Conservation (phyloP, 306 rosid species). For the Casuarina glauca region DNA sequence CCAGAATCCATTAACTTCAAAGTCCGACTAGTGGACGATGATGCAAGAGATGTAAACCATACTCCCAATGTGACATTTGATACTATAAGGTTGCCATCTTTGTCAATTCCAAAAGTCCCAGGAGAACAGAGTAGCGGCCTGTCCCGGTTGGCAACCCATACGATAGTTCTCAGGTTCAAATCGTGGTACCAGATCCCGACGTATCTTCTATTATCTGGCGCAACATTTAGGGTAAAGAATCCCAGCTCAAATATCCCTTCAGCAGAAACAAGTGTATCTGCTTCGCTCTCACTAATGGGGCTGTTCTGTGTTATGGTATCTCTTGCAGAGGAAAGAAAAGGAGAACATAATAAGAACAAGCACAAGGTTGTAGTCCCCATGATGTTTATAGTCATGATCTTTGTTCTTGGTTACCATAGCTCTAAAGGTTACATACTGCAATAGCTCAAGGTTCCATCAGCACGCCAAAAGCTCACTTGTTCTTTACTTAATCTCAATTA, state of each 20-base stretch:
- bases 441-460: too few species aligned
- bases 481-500: too few species aligned
- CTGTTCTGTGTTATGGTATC: neutral
- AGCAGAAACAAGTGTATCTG: conserved; percentile 26
- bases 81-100: conserved; percentile 35
- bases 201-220: conserved; percentile 11
- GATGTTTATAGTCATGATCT: too few species aligned
- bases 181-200: conserved; percentile 38
- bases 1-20: conserved; percentile 44
- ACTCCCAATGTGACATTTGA: neutral
- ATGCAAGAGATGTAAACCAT: conserved; percentile 12
- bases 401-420: too few species aligned
- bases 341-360: conserved; percentile 3
- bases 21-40: neutral
- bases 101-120: conserved; percentile 20
- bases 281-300: neutral
- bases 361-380: too few species aligned
- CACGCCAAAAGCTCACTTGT: too few species aligned
- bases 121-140: neutral
- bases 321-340: neutral
- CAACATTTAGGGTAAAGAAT: conserved; percentile 25
- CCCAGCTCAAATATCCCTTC: conserved; percentile 31
- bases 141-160: conserved; percentile 55
- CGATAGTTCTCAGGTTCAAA: conserved; percentile 7
- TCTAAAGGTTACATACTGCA: too few species aligned